phyloP scores from a whole-genome alignment of 257 asterid species.

The Rhazya stricta region DNA sequence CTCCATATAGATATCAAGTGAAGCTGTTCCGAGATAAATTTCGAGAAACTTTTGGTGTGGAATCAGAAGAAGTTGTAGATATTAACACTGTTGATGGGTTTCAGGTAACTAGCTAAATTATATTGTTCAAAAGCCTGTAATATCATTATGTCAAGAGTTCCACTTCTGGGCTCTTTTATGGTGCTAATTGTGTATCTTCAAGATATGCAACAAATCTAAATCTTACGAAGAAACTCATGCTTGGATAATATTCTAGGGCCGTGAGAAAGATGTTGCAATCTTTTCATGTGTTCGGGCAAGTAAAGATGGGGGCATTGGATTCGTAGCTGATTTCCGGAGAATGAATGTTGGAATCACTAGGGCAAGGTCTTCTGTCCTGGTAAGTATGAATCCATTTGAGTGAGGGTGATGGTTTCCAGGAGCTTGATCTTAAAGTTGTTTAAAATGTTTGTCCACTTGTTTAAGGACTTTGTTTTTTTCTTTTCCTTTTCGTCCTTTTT shows the following conservation, averaged over 20 bases:
- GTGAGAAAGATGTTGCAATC: conserved; percentile 95
- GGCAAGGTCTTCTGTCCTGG: conserved; percentile 95
- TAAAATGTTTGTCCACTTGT: neutral
- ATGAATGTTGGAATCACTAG: conserved; percentile 99
- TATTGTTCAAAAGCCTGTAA: conserved; percentile 7
- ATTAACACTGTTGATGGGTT: conserved; percentile 96
- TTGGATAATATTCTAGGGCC: conserved; percentile 47
- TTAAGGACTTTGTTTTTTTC: neutral
- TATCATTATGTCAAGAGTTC: neutral
- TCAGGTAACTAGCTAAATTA: conserved; percentile 48
- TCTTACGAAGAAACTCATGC: neutral
- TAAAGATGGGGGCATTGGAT: conserved; percentile 66
- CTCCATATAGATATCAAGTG: conserved; percentile 84
- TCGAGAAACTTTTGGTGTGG: conserved; percentile 61
- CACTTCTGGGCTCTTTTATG: neutral
- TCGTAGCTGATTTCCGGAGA: conserved; percentile 84
- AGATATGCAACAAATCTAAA: neutral
- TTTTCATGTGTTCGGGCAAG: conserved; percentile 95
- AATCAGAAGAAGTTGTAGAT: conserved; percentile 72
- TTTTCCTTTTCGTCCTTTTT: neutral
- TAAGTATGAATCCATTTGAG: conserved; percentile 36
- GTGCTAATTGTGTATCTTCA: neutral
- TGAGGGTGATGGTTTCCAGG: neutral
- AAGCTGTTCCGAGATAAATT: conserved; percentile 69
- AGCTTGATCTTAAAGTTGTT: neutral